These are phyloP conservation scores for Pyricularia grisea DNA, from an alignment of 2,329 filamentous ascomycete genomes.

Conservation along the genomic window DNA sequence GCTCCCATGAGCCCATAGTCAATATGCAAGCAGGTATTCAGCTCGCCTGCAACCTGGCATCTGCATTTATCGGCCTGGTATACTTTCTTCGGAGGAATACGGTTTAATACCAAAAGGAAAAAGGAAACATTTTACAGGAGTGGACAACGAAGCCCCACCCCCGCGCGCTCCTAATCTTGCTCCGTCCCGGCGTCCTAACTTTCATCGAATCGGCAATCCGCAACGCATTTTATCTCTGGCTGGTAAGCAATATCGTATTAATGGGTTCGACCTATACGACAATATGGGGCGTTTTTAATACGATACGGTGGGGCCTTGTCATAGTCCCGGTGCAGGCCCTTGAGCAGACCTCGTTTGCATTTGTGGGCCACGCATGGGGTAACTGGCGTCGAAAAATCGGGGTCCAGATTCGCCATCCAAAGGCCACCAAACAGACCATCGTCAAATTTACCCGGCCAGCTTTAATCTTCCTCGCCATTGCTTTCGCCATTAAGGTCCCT, in stretches of 20 bases:
- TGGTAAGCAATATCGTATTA: slow-evolving; percentile 53
- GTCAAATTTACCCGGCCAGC: slow-evolving; percentile 40
- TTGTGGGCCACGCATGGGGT: slow-evolving; percentile 60
- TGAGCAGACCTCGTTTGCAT: slow-evolving; percentile 55
- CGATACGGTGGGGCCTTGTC: slow-evolving; percentile 63
- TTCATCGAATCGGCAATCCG: slow-evolving; percentile 57
- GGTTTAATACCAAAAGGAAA: slow-evolving; percentile 4
- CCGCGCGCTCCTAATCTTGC: slow-evolving; percentile 36
- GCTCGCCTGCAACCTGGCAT: slow-evolving; percentile 48
- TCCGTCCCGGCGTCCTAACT: slow-evolving; percentile 47
- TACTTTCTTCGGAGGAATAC: slow-evolving; percentile 48
- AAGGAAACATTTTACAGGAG: slow-evolving; percentile 5
- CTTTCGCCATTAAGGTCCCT: slow-evolving; percentile 49
- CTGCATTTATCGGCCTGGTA: slow-evolving; percentile 42
- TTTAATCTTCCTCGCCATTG: slow-evolving; percentile 39
- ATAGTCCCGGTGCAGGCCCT: slow-evolving; percentile 64
- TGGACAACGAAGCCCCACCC: slow-evolving; percentile 25
- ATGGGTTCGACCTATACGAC: slow-evolving; percentile 58
- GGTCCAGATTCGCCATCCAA: slow-evolving; percentile 10
- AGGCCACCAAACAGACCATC: slow-evolving; percentile 9
- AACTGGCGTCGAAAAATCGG: slow-evolving; percentile 26
- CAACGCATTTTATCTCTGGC: slow-evolving; percentile 63
- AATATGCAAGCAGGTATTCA: slow-evolving; percentile 57
- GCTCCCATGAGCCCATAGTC: slow-evolving; percentile 41
- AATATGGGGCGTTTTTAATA: slow-evolving; percentile 66